phyloP scores from a whole-genome alignment of 345 rosid species.

The Euclidium syriacum region DNA sequence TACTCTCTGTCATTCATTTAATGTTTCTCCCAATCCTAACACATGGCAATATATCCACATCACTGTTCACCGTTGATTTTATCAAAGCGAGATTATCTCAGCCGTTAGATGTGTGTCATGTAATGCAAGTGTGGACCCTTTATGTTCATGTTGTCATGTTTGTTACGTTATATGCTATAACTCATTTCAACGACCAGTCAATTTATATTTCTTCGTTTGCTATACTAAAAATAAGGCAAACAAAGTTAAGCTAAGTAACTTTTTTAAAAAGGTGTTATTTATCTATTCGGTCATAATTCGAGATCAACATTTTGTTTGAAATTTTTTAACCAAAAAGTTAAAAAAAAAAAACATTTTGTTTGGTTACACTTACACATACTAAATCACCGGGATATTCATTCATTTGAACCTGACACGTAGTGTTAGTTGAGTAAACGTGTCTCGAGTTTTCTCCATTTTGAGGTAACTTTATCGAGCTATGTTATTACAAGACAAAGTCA shows the following conservation, averaged over 20 bases:
- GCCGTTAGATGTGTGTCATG: constrained; percentile 12
- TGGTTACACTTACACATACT: background rate
- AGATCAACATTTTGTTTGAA: too few species aligned
- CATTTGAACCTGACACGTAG: too few species aligned
- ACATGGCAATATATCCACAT: constrained; percentile 9
- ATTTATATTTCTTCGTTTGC: background rate
- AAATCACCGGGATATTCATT: background rate
- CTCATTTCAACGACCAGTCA: background rate
- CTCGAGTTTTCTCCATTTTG: background rate
- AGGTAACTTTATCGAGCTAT: constrained; percentile 12
- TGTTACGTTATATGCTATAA: background rate
- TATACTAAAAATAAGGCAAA: constrained; percentile 8
- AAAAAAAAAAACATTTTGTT: too few species aligned
- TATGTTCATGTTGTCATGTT: constrained; percentile 13
- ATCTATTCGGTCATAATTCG: too few species aligned
- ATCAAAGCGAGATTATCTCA: background rate
- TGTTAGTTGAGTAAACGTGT: background rate
- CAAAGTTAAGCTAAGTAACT: background rate
- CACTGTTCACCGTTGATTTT: constrained; percentile 7
- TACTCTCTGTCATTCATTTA: constrained; percentile 19
- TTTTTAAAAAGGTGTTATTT: background rate
- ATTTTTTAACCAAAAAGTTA: too few species aligned
- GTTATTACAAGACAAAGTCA: constrained; percentile 1
- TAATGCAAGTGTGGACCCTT: constrained; percentile 11
- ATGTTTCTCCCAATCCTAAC: constrained; percentile 21